Base-by-base conservation (phyloP, 2,329 filamentous ascomycete species). In the Fusarium torulosum region DNA sequence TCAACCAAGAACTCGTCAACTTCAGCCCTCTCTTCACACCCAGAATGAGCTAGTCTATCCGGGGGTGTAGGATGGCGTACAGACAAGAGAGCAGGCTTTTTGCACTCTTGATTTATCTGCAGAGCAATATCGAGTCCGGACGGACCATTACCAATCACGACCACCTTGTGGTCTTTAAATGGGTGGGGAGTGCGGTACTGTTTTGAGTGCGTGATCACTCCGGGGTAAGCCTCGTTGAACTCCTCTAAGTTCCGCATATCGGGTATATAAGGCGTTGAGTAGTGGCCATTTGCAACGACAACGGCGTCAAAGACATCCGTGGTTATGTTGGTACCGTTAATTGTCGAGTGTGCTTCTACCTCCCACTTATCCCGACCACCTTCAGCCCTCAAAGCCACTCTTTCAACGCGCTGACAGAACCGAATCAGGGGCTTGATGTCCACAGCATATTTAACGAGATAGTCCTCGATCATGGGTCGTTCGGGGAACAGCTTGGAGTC, bases 81-180 rank as follows among this genome's bases (percentile, higher is more conserved):
- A 80, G 82, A 92, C 66, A 90, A 77, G n/a, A 95, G 79, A 2
- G 96, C 78, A 13, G 88, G 89, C 3, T 79, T 79, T 64, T 81
- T 78, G 74, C 88, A 89, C 35, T 88, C 83, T 7, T 80, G 75
- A 49, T 84, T 86, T 70, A 97, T 91, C 75, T 97, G 95, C 3
- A 84, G 80, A 17, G 90, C 90, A 71, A 98, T 93, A 74, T 98
- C 95, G 17, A 93, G 80, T 0, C 93, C 95, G 0, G 93, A 97
- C 0, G 94, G 91, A 1, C 91, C 91, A 72, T 93, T 96, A 11
- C 95, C 95, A 1, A 97, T 88, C 0, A 97, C 85, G 7, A 97
- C 78, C 13, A 96, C 91, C 77, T 92, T 96, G 76, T 91, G 91
- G 53, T 81, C 84, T 1, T 76, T 75, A 72, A 90, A 97, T 1